A percentile compares a stretch with the other conserved stretches of the same genome.
Evolutionary conservation across 225 moss, liverwort and hornwort genomes (phyloP).

Genomic region (Bryum argenteum): DNA sequence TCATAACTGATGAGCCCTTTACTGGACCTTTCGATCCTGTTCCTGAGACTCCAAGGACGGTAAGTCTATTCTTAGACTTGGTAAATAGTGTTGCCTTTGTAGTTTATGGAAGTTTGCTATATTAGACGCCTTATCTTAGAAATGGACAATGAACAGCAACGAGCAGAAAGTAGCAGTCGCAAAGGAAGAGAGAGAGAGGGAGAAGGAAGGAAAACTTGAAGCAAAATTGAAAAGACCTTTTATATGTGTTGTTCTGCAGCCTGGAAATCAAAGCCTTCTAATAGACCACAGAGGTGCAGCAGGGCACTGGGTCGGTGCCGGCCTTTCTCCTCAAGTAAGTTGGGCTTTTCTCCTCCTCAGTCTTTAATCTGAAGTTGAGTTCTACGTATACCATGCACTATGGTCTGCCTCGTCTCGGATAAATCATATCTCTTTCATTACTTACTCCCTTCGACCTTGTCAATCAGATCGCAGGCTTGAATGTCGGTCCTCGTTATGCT

Average conservation of each 20-base stretch:
- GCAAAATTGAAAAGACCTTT: slow-evolving; percentile 21
- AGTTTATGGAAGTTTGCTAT: not conserved
- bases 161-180: slow-evolving; percentile 24
- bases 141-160: slow-evolving; percentile 23
- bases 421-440: not conserved
- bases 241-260: slow-evolving; percentile 43
- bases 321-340: slow-evolving; percentile 62
- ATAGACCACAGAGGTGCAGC: slow-evolving; percentile 57
- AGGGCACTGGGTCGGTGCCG: slow-evolving; percentile 60
- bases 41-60: slow-evolving; percentile 73
- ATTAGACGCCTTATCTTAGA: slow-evolving; percentile 10
- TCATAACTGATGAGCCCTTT: slow-evolving; percentile 69
- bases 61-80: slow-evolving; percentile 32
- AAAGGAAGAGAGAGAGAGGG: slow-evolving; percentile 20
- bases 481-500: slow-evolving; percentile 37
- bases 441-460: slow-evolving; percentile 5
- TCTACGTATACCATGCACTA: not conserved
- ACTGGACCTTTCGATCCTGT: slow-evolving; percentile 67
- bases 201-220: slow-evolving; percentile 14
- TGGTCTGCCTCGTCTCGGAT: not conserved
- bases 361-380: not conserved
- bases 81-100: not conserved
- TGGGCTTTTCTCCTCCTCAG: not conserved
- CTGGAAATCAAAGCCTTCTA: slow-evolving; percentile 51
- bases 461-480: slow-evolving; percentile 48